phyloP scores from a whole-genome alignment of 306 rosid species.

The Spatholobus suberectus region DNA sequence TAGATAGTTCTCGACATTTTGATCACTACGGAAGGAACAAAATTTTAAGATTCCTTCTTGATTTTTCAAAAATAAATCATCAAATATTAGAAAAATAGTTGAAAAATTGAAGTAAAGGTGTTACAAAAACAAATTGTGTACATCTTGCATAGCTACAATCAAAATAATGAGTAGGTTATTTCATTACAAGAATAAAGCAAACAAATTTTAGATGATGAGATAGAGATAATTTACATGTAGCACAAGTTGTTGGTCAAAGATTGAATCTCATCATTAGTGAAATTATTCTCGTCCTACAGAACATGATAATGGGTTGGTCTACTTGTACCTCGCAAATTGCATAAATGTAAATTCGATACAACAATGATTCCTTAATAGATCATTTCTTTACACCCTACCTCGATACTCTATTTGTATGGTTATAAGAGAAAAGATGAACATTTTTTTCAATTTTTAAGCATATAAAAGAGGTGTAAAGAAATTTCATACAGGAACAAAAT shows the following conservation, averaged over 20 bases:
- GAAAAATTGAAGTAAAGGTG: too few relatives aligned
- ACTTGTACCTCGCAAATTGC: constrained; percentile 60
- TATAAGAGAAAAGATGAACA: not conserved
- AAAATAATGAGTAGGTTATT: constrained; percentile 32
- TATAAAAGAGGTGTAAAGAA: not conserved
- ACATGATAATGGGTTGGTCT: constrained; percentile 80
- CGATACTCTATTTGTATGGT: not conserved
- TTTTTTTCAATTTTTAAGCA: not conserved
- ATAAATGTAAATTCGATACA: not conserved
- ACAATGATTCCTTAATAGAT: not conserved
- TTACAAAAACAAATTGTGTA: constrained; percentile 69
- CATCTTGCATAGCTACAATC: constrained; percentile 68
- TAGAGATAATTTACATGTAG: constrained; percentile 59
- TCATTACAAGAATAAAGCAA: constrained; percentile 22
- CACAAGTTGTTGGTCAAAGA: constrained; percentile 82
- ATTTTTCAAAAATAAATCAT: too few relatives aligned
- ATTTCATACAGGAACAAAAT: not conserved
- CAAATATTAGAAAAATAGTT: too few relatives aligned
- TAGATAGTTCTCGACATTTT: too few relatives aligned
- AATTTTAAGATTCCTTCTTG: too few relatives aligned
- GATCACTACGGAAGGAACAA: too few relatives aligned
- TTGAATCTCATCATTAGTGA: constrained; percentile 76
- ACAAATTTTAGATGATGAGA: not conserved
- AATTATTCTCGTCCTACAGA: constrained; percentile 83
- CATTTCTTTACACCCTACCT: not conserved